Evolutionary conservation across 352 stramenopile species (phyloP).

Genomic region (Phytophthora vignae): DNA sequence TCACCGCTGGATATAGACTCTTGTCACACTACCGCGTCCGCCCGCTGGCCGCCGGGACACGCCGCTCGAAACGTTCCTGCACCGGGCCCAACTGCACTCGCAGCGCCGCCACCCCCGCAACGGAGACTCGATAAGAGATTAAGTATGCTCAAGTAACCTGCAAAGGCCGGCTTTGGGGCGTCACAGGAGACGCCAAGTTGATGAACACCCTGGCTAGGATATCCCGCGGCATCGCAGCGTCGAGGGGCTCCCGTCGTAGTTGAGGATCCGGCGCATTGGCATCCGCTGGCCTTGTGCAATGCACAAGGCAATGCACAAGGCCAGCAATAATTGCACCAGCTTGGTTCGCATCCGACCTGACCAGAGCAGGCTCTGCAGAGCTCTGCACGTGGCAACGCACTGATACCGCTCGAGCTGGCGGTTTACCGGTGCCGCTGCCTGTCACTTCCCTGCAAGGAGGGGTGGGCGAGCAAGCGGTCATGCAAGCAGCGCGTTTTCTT

Average conservation of each 20-base stretch:
- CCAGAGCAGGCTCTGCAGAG: neutral
- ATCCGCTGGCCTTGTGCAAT: neutral
- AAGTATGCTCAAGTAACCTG: neutral
- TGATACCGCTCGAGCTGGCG: neutral
- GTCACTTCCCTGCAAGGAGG: conserved; percentile 13
- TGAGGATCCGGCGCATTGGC: neutral
- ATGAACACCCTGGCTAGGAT: neutral
- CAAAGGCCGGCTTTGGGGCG: too few relatives aligned
- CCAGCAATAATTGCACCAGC: neutral
- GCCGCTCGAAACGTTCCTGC: neutral
- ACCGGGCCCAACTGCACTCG: neutral
- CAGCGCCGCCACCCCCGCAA: neutral
- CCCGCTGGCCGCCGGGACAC: neutral
- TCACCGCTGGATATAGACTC: neutral
- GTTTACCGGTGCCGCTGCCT: conserved; percentile 13
- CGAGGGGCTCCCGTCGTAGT: neutral
- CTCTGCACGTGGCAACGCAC: neutral
- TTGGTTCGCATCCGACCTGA: too few relatives aligned
- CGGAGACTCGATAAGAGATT: neutral
- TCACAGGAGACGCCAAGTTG: neutral
- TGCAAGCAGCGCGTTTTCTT: neutral
- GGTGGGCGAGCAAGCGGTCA: neutral
- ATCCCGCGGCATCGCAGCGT: neutral
- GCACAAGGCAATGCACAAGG: too few relatives aligned
- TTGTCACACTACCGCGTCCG: conserved; percentile 1